Base-by-base conservation (phyloP, 2,329 filamentous ascomycete genomes). In the Ophiocordyceps robertsii region DNA sequence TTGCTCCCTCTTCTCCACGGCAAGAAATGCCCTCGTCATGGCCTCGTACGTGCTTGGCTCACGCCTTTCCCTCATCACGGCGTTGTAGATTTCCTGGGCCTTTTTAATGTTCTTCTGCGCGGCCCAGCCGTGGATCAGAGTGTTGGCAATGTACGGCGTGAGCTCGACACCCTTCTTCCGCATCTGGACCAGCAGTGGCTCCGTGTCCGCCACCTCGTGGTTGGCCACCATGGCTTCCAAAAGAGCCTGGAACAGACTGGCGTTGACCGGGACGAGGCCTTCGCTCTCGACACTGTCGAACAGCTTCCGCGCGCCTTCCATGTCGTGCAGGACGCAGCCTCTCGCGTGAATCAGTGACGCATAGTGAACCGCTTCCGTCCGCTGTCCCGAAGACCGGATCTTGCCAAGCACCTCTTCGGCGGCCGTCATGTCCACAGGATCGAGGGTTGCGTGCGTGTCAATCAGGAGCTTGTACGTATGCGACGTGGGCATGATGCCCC, bases 41-140 rank as follows among this genome's bases (percentile, higher is more conserved):
- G 90, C 89, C 66, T 98, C 92, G 61, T 98, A 98, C 5, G 92
- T 98, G 69, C 88, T 95, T 4, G 92, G 92, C 68, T 98, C 92
- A 44, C 92, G 81, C 66, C 82, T 88, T 43, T 80, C 75, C 27
- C 77, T 73, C 9, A 80, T 76, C 4, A 98, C 80, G n/a, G 75
- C 72, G 45, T 84, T 74, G 58, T 94, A 98, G 47, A 95, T 80
- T 21, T 73, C 67, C 56, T 81, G 78, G 16, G 88, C 85, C 62
- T 87, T 89, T 46, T 68, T 64, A 37, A 96, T 84, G 49, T 93
- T 75, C 63, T 83, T 82, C 59, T 84, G 84, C 13, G 82, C 75
- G 19, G 90, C 86, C 90, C 92, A 98, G 49, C 92, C 92, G 57
- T 96, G 89, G 56, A 98, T 96, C 38, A 98, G 73, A 6, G 90